Percentiles rank a stretch among this genome's conserved stretches.
Evolutionary conservation across 805 yeast species (phyloP).

Genomic region (Yarrowia sp.): DNA sequence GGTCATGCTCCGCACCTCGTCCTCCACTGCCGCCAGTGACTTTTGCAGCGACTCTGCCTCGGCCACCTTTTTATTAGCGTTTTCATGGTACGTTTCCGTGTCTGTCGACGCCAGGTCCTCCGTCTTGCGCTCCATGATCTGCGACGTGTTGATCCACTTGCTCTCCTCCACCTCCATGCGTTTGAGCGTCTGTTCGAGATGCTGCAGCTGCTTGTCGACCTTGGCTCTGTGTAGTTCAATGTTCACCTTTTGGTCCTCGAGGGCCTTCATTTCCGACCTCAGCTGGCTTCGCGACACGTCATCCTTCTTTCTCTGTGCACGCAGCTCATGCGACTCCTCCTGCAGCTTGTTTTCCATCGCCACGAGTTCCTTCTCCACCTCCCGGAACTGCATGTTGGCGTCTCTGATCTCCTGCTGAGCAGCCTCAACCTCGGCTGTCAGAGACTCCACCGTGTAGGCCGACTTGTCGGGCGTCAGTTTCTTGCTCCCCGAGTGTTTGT

Average conservation of each 20-base stretch:
- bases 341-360: slow-evolving; percentile 45
- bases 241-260: slow-evolving; percentile 51
- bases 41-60: slow-evolving; percentile 17
- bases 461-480: slow-evolving; percentile 35
- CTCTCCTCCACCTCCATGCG: slow-evolving; percentile 34
- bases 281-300: slow-evolving; percentile 49
- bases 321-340: slow-evolving; percentile 47
- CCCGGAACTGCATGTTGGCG: slow-evolving; percentile 12
- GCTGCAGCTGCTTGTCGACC: slow-evolving; percentile 46
- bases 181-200: slow-evolving; percentile 42
- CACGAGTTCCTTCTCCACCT: slow-evolving; percentile 43
- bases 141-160: slow-evolving; percentile 32
- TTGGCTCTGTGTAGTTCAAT: slow-evolving; percentile 49
- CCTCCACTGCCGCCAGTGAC: slow-evolving; percentile 16
- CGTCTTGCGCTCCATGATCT: slow-evolving; percentile 30
- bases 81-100: slow-evolving; percentile 40
- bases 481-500: slow-evolving; percentile 41
- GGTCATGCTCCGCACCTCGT: slow-evolving; percentile 8
- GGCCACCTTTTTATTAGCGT: slow-evolving; percentile 41
- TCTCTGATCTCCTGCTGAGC: slow-evolving; percentile 50
- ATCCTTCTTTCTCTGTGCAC: slow-evolving; percentile 47
- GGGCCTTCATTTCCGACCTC: slow-evolving; percentile 50
- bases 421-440: slow-evolving; percentile 50
- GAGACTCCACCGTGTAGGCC: slow-evolving; percentile 49
- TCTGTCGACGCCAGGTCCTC: slow-evolving; percentile 41